phyloP scores from a whole-genome alignment of 2,329 filamentous ascomycete genomes.

The Cadophora malorum region DNA sequence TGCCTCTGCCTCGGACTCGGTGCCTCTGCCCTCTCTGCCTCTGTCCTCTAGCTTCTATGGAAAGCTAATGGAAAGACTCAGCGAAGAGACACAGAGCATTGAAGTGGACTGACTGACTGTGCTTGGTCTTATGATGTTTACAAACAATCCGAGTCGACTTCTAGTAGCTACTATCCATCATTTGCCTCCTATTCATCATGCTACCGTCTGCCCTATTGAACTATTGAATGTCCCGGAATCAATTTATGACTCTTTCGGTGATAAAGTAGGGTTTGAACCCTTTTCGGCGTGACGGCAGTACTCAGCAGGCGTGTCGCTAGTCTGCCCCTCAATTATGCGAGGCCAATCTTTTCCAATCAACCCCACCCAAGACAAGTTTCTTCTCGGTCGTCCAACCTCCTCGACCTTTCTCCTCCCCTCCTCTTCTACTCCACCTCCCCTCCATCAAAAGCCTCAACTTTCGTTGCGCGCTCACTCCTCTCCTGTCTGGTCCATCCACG shows the following conservation, averaged over 20 bases:
- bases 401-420: slow-evolving; percentile 27
- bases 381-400: slow-evolving; percentile 22
- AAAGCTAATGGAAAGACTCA: background rate
- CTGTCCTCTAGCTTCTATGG: no score
- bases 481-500: slow-evolving; percentile 40
- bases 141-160: background rate
- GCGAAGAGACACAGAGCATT: background rate
- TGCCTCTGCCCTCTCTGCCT: no score
- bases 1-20: no score
- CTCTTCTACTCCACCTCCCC: slow-evolving; percentile 33
- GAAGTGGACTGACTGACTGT: background rate
- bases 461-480: slow-evolving; percentile 38
- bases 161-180: background rate
- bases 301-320: background rate
- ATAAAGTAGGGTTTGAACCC: slow-evolving; percentile 18
- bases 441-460: slow-evolving; percentile 39
- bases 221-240: background rate
- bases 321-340: slow-evolving; percentile 24
- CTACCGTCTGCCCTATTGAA: background rate
- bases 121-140: background rate
- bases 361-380: slow-evolving; percentile 23
- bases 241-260: slow-evolving; percentile 8
- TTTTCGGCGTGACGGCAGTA: slow-evolving; percentile 18
- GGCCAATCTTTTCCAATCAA: slow-evolving; percentile 8
- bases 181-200: background rate